These are phyloP conservation scores for Raphanus sativus DNA, from an alignment of 345 rosid species.

Conservation along the genomic window DNA sequence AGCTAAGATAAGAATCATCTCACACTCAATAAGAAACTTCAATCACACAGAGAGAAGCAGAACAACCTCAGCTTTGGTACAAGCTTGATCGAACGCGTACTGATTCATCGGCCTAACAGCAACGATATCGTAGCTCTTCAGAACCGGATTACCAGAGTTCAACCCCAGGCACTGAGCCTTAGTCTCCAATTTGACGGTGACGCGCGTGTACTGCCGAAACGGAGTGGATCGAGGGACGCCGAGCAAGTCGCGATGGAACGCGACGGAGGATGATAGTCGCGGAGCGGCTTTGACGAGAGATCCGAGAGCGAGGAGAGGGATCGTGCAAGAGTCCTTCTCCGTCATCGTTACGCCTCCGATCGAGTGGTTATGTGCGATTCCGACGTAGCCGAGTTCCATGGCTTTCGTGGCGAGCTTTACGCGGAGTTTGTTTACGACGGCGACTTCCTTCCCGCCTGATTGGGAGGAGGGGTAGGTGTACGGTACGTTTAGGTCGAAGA, in stretches of 20 bases:
- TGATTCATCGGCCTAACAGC: conserved; percentile 80
- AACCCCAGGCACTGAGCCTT: conserved; percentile 57
- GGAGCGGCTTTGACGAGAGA: conserved; percentile 63
- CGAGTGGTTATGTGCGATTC: conserved; percentile 37
- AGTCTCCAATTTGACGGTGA: conserved; percentile 64
- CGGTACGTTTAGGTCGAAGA: conserved; percentile 77
- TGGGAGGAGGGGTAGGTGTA: conserved; percentile 39
- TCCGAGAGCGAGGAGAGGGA: conserved; percentile 55
- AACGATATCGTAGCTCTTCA: conserved; percentile 75
- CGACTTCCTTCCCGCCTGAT: conserved; percentile 23
- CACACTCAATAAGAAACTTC: not conserved
- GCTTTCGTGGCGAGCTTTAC: conserved; percentile 55
- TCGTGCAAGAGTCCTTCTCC: conserved; percentile 34
- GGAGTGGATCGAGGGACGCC: conserved; percentile 61
- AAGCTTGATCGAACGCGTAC: conserved; percentile 60
- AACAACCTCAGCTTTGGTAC: conserved; percentile 64
- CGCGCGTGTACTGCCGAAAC: conserved; percentile 88
- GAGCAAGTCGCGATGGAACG: conserved; percentile 76
- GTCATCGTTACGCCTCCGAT: conserved; percentile 34
- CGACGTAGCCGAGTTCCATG: conserved; percentile 69
- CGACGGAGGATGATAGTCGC: conserved; percentile 60
- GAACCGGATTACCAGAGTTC: conserved; percentile 63
- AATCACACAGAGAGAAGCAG: not conserved
- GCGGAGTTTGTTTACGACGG: conserved; percentile 44
- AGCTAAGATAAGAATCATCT: not conserved